Evolutionary conservation across 768 basidiomycete genomes (phyloP).

Genomic region (Trametes elegans): DNA sequence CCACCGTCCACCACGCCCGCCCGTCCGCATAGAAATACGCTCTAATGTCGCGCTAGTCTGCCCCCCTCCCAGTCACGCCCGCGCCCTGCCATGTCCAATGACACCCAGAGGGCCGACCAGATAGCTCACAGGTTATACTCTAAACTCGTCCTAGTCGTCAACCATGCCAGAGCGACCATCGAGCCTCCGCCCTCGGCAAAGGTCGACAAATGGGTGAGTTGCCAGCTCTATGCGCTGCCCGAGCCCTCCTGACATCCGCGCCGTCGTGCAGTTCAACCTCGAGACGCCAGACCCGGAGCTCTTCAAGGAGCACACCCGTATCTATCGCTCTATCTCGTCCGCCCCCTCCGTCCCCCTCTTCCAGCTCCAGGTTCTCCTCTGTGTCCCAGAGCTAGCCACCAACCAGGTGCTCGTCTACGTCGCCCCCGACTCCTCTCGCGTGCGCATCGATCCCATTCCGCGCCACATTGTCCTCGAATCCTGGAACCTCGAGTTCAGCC

Average conservation of each 20-base stretch:
- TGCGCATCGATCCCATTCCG: slow-evolving; percentile 68
- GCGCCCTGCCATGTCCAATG: slow-evolving; percentile 47
- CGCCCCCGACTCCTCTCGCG: slow-evolving; percentile 55
- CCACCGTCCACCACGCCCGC: slow-evolving; percentile 12
- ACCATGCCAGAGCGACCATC: slow-evolving; percentile 66
- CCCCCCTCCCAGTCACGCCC: slow-evolving; percentile 15
- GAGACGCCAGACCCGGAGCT: slow-evolving; percentile 72
- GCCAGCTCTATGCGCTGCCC: neutral
- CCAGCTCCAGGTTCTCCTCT: slow-evolving; percentile 67
- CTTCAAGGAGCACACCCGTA: slow-evolving; percentile 61
- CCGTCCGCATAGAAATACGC: slow-evolving; percentile 15
- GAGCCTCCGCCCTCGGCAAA: slow-evolving; percentile 45
- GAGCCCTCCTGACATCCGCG: neutral
- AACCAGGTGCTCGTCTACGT: slow-evolving; percentile 74
- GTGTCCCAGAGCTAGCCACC: slow-evolving; percentile 62
- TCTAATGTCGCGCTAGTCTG: slow-evolving; percentile 28
- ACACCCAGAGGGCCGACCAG: slow-evolving; percentile 74
- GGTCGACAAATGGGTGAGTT: slow-evolving; percentile 79
- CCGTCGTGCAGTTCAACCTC: slow-evolving; percentile 65
- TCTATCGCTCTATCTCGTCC: slow-evolving; percentile 58
- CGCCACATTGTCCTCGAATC: slow-evolving; percentile 70
- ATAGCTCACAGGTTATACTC: slow-evolving; percentile 82
- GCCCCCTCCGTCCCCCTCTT: slow-evolving; percentile 44
- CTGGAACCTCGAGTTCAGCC: slow-evolving; percentile 54
- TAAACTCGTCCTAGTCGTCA: slow-evolving; percentile 75